Evolutionary conservation across 1,284 basidiomycete genomes (phyloP), one percentile per base, ranked within the genome.

Genomic region (Cystobasidium slooffiae): DNA sequence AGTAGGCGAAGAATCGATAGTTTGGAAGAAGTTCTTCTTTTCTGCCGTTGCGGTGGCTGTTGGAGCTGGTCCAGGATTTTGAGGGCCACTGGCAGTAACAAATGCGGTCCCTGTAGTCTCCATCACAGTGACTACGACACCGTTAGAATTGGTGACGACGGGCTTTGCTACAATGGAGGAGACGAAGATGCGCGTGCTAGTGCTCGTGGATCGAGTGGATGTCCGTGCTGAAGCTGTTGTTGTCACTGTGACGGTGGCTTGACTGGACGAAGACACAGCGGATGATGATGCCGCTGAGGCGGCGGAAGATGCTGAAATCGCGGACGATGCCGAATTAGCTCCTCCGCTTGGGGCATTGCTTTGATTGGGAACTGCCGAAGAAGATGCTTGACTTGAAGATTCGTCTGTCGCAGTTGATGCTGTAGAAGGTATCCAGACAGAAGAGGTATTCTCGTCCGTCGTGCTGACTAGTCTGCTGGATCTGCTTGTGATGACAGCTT

Each of bases 1-100:
- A 22, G 64, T 65, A 22, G 74, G 68, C 1, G 74, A 72, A 18
- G 24, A 52, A 22, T 70, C 77, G 56, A 78, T 51, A 7, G 49
- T 56, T 16, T 46, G 4, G 53, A 78, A 64, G 62, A 74, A 72
- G 49, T 52, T 44, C 6, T 68, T 43, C 18, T 64, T 70, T 5
- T 56, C 58, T 4, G 69, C 14, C 16, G 65, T 12, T 8, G 46
- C 46, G 18, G 51, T 49, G 49, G 12, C 44, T 37, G 65, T 12
- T 3, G 75, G 44, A 20, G 59, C 10, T 8, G 43, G n/a, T 31
- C 5, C 66, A 58, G 31, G 70, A 55, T 6, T 53, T 52, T 39
- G 70, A 9, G 22, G 31, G 31, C 31, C 31, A 31, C 10, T 24
- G 10, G 20, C 22, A 22, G 49, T 66, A 6, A 22, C 51, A 12